Base-by-base conservation (phyloP, 371 early-diverging fungal species). In the Blyttiomyces sp. region DNA sequence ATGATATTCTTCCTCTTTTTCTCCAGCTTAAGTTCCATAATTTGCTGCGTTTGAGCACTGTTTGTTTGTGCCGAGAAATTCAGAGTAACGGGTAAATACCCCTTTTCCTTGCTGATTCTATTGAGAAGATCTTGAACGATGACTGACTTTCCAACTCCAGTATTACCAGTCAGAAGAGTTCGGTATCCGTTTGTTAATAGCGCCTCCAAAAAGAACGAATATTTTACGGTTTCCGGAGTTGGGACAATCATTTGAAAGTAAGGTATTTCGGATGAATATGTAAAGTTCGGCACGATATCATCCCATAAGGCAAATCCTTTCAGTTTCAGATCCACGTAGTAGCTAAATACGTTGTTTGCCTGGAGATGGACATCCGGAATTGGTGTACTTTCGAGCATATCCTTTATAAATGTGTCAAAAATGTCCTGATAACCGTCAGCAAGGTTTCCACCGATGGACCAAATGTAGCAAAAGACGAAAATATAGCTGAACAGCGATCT, bases 171-270 rank as follows among this genome's bases (percentile, higher is more conserved):
- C 34, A 79, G 64, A 26, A 79, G 49, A 11, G 71, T 65, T 9
- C 70, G 63, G 45, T 50, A 63, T n/a, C 68, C 65, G 50, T 69
- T 68, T 27, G 49, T 43, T 9, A 79, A 30, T 6, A 79, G 49
- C 1, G 59, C 50, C 28, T 75, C 73, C 35, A 77, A 49, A n/a
- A 79, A 54, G 50, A 59, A 77, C 0, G 71, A 58, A 52, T 77
- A 77, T 51, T 73, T 72, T 32, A 77, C 62, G 2, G 80, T 79
- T 43, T 79, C 80, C 21, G 62, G 35, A 4, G 80, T 79, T 16
- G 80, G 77, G 2, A 79, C 80, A 43, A 77, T 79, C 70, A 77
- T 73, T 59, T 77, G 63, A 59, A 79, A 79, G 56, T 74, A 78
- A 6, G 79, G 79, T 6, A 69, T 65, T 9, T 69, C 68, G 2